phyloP scores from a whole-genome alignment of 345 rosid species.

The Corchorus olitorius region DNA sequence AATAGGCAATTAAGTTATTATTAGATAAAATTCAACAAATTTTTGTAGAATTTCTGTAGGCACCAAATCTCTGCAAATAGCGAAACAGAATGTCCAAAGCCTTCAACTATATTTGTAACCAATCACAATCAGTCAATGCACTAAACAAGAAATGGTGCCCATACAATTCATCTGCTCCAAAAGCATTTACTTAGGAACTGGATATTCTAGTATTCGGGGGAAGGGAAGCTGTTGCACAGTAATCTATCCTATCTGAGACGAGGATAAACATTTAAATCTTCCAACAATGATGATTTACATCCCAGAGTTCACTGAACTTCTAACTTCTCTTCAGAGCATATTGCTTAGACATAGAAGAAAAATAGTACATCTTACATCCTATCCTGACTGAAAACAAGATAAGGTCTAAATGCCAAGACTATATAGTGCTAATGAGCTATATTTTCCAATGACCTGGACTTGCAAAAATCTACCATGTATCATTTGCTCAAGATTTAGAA shows the following conservation, averaged over 20 bases:
- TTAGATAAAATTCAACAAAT: too few relatives aligned
- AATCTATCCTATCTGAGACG: background rate
- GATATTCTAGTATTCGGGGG: background rate
- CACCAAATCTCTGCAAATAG: background rate
- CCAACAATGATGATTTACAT: background rate
- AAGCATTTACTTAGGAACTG: background rate
- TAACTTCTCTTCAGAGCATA: background rate
- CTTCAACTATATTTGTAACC: background rate
- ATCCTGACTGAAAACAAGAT: background rate
- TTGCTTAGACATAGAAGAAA: background rate
- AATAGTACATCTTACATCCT: background rate
- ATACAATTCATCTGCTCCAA: background rate
- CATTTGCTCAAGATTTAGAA: background rate
- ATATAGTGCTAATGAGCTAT: too few relatives aligned
- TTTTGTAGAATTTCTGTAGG: background rate
- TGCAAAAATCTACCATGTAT: background rate
- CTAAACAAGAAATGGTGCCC: slow-evolving; percentile 5
- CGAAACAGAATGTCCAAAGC: background rate
- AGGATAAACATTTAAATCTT: background rate
- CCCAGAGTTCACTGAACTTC: background rate
- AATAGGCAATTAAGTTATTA: background rate
- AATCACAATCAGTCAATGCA: background rate
- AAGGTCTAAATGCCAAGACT: background rate
- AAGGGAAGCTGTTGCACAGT: background rate
- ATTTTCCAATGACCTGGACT: background rate